phyloP scores from a whole-genome alignment of 2,329 filamentous ascomycete genomes.

The Colletotrichum liriopes region DNA sequence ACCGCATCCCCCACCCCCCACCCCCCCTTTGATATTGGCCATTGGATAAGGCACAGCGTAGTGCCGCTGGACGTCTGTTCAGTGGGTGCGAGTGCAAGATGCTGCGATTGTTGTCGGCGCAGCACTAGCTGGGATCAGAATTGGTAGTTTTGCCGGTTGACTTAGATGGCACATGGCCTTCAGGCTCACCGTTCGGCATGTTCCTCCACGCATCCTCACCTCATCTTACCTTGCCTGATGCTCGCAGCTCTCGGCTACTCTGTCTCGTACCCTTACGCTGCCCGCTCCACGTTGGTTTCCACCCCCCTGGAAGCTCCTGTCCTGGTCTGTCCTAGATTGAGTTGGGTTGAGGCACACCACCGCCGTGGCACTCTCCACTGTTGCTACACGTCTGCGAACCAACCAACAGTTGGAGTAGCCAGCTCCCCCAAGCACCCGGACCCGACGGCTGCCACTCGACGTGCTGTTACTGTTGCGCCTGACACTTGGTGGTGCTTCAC shows the following conservation, averaged over 20 bases:
- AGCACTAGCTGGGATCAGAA: constrained; percentile 1
- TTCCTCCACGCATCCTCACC: constrained; percentile 31
- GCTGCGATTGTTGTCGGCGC: background rate
- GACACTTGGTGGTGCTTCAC: constrained; percentile 36
- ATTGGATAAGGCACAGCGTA: no score
- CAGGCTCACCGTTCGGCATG: background rate
- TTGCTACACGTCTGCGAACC: constrained; percentile 37
- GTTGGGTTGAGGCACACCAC: constrained; percentile 17
- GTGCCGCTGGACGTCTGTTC: background rate
- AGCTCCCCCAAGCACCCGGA: constrained; percentile 1
- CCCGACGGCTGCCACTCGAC: constrained; percentile 19
- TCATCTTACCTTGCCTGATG: background rate
- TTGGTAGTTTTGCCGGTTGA: background rate
- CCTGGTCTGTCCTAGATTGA: constrained; percentile 3
- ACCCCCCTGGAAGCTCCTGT: background rate
- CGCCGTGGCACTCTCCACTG: constrained; percentile 30
- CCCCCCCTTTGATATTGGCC: background rate
- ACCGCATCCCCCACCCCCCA: constrained; percentile 32
- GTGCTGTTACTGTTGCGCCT: constrained; percentile 29
- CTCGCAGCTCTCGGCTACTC: background rate
- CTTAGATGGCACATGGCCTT: background rate
- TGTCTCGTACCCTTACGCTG: background rate
- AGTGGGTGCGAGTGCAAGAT: background rate
- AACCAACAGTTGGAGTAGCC: constrained; percentile 30
- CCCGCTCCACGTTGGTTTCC: background rate